phyloP scores from a whole-genome alignment of 83 land plant species.

The Diphasiastrum complanatum region DNA sequence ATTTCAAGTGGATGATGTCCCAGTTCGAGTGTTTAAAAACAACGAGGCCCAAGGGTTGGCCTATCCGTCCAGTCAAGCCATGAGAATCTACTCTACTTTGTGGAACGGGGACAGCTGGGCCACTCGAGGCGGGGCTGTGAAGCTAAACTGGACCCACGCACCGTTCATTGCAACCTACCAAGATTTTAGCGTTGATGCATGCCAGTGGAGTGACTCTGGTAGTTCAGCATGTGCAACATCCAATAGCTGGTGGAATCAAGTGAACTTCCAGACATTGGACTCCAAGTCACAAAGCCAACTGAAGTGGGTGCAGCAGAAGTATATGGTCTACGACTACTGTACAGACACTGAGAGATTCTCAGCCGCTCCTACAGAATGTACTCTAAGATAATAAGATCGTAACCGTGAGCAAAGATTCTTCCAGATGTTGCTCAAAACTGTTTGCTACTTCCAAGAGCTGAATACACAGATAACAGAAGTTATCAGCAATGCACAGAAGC shows the following conservation, averaged over 20 bases:
- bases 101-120: conserved; percentile 89
- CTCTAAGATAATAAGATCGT: too few species aligned
- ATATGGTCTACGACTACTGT: conserved; percentile 69
- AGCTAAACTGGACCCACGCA: conserved; percentile 65
- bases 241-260: conserved; percentile 61
- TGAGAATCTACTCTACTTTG: conserved; percentile 64
- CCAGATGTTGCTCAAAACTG: too few species aligned
- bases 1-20: conserved; percentile 64
- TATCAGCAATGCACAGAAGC: too few species aligned
- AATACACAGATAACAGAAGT: too few species aligned
- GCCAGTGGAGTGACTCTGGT: conserved; percentile 64
- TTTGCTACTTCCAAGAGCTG: too few species aligned
- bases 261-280: conserved; percentile 46
- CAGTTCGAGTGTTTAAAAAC: conserved; percentile 60
- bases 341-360: conserved; percentile 43
- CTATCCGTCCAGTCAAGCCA: conserved; percentile 68
- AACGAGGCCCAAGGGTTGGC: conserved; percentile 30
- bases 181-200: conserved; percentile 56
- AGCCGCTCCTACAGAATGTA: conserved; percentile 45
- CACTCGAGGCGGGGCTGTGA: conserved; percentile 69
- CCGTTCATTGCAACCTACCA: conserved; percentile 68
- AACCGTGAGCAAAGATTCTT: too few species aligned
- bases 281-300: conserved; percentile 42
- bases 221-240: conserved; percentile 60
- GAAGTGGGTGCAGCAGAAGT: conserved; percentile 42